A percentile compares a stretch with the other conserved stretches of the same genome.
These are phyloP conservation scores for Phytophthora palmivora DNA, from an alignment of 352 stramenopile genomes.

Conservation along the genomic window DNA sequence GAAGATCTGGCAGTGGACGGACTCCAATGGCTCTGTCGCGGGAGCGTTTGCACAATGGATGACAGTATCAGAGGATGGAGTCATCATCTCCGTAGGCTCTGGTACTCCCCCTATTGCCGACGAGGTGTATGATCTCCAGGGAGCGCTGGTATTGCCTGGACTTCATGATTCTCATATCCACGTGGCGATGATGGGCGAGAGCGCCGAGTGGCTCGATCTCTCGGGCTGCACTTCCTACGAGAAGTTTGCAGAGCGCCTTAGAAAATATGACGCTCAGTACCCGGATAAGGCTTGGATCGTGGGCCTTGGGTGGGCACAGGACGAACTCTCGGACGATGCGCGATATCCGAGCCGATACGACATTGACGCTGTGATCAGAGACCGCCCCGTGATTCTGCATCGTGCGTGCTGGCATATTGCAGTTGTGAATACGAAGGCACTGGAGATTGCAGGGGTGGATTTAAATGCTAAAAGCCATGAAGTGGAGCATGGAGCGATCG, in stretches of 20 bases:
- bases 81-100: slow-evolving; percentile 46
- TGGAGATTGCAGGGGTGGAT: slow-evolving; percentile 73
- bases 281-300: slow-evolving; percentile 82
- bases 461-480: slow-evolving; percentile 37
- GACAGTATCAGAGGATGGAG: slow-evolving; percentile 57
- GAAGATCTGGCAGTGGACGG: slow-evolving; percentile 76
- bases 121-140: slow-evolving; percentile 54
- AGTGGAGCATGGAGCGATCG: slow-evolving; percentile 57
- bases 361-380: slow-evolving; percentile 75
- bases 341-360: slow-evolving; percentile 78
- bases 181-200: slow-evolving; percentile 85
- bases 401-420: slow-evolving; percentile 92
- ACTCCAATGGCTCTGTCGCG: slow-evolving; percentile 3
- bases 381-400: slow-evolving; percentile 83
- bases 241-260: slow-evolving; percentile 64
- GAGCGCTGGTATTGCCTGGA: slow-evolving; percentile 79
- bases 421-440: slow-evolving; percentile 85
- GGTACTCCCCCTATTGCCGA: slow-evolving; percentile 18
- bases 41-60: slow-evolving; percentile 59
- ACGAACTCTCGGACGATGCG: slow-evolving; percentile 64
- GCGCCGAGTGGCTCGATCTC: slow-evolving; percentile 85
- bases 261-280: slow-evolving; percentile 62
- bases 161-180: slow-evolving; percentile 92
- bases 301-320: slow-evolving; percentile 89
- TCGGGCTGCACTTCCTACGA: slow-evolving; percentile 75